Evolutionary conservation across 139 green algal genomes (phyloP).

Genomic region (Pedinophyceae sp.): DNA sequence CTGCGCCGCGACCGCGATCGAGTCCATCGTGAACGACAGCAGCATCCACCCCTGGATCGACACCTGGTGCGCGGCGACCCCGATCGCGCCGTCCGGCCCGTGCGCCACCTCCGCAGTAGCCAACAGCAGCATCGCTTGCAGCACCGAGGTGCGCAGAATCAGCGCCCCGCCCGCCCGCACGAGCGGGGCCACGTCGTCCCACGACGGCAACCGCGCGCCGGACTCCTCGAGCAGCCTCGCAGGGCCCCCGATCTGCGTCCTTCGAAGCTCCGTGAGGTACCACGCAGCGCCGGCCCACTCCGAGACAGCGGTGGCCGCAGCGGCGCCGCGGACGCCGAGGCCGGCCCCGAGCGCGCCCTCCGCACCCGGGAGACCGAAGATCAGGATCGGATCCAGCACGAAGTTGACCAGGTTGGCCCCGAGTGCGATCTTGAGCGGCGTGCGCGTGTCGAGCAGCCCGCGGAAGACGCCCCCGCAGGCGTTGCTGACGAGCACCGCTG

Average conservation of each 20-base stretch:
- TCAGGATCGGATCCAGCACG: constrained; percentile 7
- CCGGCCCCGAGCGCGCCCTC: too few relatives aligned
- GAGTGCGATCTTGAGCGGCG: constrained; percentile 6
- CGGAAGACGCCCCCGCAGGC: constrained; percentile 5
- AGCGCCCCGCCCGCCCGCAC: not conserved
- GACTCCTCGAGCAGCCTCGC: not conserved
- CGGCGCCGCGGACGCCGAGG: not conserved
- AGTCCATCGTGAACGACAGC: not conserved
- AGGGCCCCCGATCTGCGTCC: not conserved
- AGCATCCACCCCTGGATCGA: not conserved
- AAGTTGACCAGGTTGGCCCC: constrained; percentile 6
- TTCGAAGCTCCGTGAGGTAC: not conserved
- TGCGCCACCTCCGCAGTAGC: not conserved
- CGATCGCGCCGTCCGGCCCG: too few relatives aligned
- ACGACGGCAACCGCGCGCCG: not conserved
- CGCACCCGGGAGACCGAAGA: constrained; percentile 12
- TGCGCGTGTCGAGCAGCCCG: constrained; percentile 10
- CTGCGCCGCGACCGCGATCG: not conserved
- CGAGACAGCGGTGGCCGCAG: not conserved
- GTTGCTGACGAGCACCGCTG: not conserved
- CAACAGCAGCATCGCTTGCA: not conserved
- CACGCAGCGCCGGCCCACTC: not conserved
- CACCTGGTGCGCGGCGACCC: not conserved
- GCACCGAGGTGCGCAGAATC: not conserved
- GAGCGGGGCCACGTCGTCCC: not conserved